phyloP scores from a whole-genome alignment of 768 basidiomycete species.

The Termitomyces sp. region DNA sequence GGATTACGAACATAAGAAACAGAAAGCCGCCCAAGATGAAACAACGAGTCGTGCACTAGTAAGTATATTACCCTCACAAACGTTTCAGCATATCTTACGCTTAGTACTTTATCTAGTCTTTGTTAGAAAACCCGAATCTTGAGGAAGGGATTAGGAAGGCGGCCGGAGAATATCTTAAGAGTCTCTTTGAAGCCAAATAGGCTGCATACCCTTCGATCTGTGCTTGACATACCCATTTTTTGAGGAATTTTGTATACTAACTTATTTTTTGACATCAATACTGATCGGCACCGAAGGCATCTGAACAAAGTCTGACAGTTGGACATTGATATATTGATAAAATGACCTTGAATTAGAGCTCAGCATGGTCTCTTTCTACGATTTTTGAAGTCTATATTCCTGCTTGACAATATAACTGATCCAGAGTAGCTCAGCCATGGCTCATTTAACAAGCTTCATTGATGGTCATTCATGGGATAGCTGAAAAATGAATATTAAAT shows the following conservation, averaged over 20 bases:
- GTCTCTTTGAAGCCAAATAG: conserved; percentile 46
- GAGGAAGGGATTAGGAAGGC: conserved; percentile 61
- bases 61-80: conserved; percentile 14
- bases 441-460: too few relatives aligned
- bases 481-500: too few relatives aligned
- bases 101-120: conserved; percentile 30
- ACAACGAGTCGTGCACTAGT: conserved; percentile 64
- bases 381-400: background rate
- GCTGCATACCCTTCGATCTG: conserved; percentile 2
- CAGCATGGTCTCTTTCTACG: background rate
- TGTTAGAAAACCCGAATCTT: conserved; percentile 52
- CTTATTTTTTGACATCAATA: conserved; percentile 5
- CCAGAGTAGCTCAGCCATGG: too few relatives aligned
- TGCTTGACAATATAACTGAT: background rate
- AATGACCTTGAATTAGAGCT: background rate
- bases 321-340: background rate
- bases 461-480: too few relatives aligned
- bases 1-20: conserved; percentile 50
- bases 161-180: conserved; percentile 69
- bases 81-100: background rate
- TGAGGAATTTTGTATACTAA: conserved; percentile 11
- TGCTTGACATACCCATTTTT: conserved; percentile 2
- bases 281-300: background rate
- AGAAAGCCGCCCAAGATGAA: conserved; percentile 45
- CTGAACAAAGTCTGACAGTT: background rate